A percentile compares a stretch with the other conserved stretches of the same genome.
Evolutionary conservation across 805 yeast species (phyloP).

Genomic region (Blastobotrys mokoenaii): DNA sequence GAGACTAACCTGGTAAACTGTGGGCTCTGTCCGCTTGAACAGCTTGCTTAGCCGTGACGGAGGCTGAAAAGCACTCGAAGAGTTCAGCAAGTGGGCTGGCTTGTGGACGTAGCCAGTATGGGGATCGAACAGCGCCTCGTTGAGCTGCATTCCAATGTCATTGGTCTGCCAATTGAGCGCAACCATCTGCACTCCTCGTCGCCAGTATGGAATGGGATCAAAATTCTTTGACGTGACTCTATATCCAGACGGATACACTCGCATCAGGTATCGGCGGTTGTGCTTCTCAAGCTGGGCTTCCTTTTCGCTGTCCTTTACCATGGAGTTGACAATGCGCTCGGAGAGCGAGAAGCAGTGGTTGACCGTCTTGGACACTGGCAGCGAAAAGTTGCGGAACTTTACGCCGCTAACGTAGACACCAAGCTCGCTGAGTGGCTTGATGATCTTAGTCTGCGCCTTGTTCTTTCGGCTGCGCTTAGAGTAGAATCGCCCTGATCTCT

Average conservation of each 20-base stretch:
- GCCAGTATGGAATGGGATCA: constrained; percentile 74
- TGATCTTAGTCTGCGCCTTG: constrained; percentile 21
- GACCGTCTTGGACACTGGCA: constrained; percentile 72
- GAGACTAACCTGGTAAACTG: constrained; percentile 24
- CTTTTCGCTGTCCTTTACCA: constrained; percentile 56
- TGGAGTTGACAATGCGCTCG: constrained; percentile 56
- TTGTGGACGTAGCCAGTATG: constrained; percentile 74
- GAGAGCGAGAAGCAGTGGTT: constrained; percentile 84
- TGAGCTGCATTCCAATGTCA: constrained; percentile 82
- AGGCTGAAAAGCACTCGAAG: no score
- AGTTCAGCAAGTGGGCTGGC: constrained; percentile 35
- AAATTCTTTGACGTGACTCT: constrained; percentile 75
- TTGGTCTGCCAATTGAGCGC: constrained; percentile 96
- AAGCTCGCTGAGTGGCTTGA: constrained; percentile 41
- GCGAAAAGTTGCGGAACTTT: constrained; percentile 71
- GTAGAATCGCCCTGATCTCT: no score
- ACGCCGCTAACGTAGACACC: constrained; percentile 70
- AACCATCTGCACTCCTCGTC: constrained; percentile 82
- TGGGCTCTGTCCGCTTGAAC: not conserved
- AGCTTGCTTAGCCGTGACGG: no score
- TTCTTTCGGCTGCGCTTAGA: not conserved
- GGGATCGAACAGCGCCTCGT: constrained; percentile 68
- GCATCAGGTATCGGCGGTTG: constrained; percentile 63
- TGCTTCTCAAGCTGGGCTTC: constrained; percentile 59
- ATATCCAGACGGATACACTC: constrained; percentile 80